Evolutionary conservation across 176 grass and related monocot genomes (phyloP).

Genomic region (Phyllostachys edulis): DNA sequence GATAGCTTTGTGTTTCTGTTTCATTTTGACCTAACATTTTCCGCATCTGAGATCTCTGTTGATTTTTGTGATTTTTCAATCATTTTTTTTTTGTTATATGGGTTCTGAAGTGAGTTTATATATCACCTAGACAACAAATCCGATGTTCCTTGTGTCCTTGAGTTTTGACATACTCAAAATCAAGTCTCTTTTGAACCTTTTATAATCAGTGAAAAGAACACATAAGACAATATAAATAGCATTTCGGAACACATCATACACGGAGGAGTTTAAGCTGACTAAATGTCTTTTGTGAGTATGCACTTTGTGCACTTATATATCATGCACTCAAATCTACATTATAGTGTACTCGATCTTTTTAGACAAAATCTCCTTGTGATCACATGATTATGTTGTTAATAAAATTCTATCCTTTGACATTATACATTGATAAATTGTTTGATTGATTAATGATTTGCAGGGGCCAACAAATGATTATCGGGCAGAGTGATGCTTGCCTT

Average conservation of each 20-base stretch:
- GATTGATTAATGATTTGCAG: constrained; percentile 38
- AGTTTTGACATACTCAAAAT: background rate
- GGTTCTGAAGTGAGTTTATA: background rate
- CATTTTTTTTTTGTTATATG: background rate
- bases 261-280: background rate
- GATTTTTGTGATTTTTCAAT: background rate
- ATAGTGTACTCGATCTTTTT: background rate
- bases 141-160: background rate
- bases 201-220: background rate
- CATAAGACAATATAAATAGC: background rate
- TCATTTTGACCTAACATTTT: background rate
- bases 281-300: background rate
- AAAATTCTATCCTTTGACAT: background rate
- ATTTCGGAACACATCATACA: background rate
- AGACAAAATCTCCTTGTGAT: background rate
- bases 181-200: background rate
- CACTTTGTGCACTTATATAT: background rate
- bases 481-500: constrained; percentile 92
- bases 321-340: constrained; percentile 1
- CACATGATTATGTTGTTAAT: background rate
- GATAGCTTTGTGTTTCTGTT: background rate
- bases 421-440: background rate
- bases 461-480: constrained; percentile 76
- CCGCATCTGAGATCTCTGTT: background rate
- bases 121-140: background rate